Percentiles rank a stretch among this genome's conserved stretches.
These are phyloP conservation scores for Trichocomaceae sp. DNA, from an alignment of 2,329 filamentous ascomycete species.

Conservation along the genomic window DNA sequence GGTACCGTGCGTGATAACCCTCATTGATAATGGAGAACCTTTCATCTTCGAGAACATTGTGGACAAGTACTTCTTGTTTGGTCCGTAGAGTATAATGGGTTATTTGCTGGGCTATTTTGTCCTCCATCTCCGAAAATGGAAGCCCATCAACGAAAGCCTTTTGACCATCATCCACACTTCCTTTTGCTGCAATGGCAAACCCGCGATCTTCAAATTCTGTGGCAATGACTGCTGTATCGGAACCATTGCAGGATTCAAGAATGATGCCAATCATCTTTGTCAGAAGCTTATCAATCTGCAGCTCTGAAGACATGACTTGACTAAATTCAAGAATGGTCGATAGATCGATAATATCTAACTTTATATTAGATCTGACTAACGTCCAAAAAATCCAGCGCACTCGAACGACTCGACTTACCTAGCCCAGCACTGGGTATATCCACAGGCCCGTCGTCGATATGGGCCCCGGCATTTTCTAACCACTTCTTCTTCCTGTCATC, in stretches of 20 bases:
- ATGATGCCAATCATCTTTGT: slow-evolving; percentile 60
- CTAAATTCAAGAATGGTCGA: slow-evolving; percentile 59
- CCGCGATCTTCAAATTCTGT: slow-evolving; percentile 54
- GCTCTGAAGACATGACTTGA: slow-evolving; percentile 58
- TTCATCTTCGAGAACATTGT: slow-evolving; percentile 59
- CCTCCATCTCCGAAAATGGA: slow-evolving; percentile 51
- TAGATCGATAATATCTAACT: slow-evolving; percentile 57
- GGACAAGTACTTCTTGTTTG: slow-evolving; percentile 56
- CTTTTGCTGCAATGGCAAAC: slow-evolving; percentile 57
- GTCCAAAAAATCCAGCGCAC: neutral
- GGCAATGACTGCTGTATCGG: slow-evolving; percentile 55
- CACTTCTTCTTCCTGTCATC: slow-evolving; percentile 37
- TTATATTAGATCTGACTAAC: slow-evolving; percentile 30
- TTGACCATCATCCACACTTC: slow-evolving; percentile 50
- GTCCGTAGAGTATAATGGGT: slow-evolving; percentile 58
- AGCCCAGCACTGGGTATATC: slow-evolving; percentile 39
- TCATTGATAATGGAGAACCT: slow-evolving; percentile 57
- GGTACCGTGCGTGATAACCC: slow-evolving; percentile 50
- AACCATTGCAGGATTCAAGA: slow-evolving; percentile 55
- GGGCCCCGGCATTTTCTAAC: slow-evolving; percentile 37
- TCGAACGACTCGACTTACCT: slow-evolving; percentile 20
- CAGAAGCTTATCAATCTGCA: slow-evolving; percentile 57
- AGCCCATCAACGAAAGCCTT: slow-evolving; percentile 49
- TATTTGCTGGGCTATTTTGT: slow-evolving; percentile 55
- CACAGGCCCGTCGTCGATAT: slow-evolving; percentile 32